Evolutionary conservation across 2,329 filamentous ascomycete genomes (phyloP), one percentile per base, ranked within the genome.

Genomic region (Aspergillus tamarii): DNA sequence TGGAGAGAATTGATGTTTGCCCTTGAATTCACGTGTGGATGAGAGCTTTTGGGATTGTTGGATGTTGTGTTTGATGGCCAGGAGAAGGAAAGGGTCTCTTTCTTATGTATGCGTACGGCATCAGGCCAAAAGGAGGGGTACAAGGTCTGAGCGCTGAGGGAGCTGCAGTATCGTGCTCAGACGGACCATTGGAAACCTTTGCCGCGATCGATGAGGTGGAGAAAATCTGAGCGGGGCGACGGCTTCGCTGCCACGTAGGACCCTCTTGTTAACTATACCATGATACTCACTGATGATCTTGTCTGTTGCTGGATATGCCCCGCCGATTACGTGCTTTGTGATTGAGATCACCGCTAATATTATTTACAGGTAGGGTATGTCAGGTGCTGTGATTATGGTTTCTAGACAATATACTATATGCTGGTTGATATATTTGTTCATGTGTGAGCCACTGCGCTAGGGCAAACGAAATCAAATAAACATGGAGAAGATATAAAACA

Each of bases 171-270:
- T 36, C 11, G 11, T 36, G 34, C 4, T 14, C 12, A 12, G 16
- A 1, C n/a, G n/a, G n/a, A n/a, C n/a, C 11, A 8, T 14, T 11
- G 36, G 36, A 39, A 39, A 9, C 1, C 5, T 19, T 39, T 39
- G 4, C 16, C 14, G 36, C 2, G 16, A 19, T 19, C 2, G 0
- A 39, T 39, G 36, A 39, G 16, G 0, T 19, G 6, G 36, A 2
- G 1, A 19, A 3, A 4, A 5, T 14, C 11, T 12, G 3, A 2
- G 12, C 11, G 5, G 5, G 34, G 34, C 0, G 1, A 11, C 11
- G 2, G 34, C 4, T 14, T 10, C 34, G 4, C 1, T 16, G 34
- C 34, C 34, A 14, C 34, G 34, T 19, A 3, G 16, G 19, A 11
- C 14, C 12, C 5, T 36, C 34, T 14, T 36, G 4, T 36, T 36